Evolutionary conservation across 345 rosid species (phyloP), one percentile per base, ranked within the genome.

Genomic region (Euphorbia lathyris): DNA sequence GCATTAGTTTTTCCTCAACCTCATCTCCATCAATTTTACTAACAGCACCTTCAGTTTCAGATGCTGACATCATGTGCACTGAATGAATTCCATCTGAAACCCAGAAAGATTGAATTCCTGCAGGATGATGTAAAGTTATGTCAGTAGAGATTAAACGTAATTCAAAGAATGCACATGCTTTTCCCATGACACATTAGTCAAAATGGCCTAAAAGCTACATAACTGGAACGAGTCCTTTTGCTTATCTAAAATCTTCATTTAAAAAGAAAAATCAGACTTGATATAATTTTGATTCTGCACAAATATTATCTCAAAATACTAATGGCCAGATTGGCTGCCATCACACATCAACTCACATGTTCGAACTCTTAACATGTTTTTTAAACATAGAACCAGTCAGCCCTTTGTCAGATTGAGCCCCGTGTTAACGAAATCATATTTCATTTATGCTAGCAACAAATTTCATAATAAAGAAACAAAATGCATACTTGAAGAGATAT

Each of bases 31-130:
- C 82, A 57, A 61, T 81, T 80, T 83, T 85, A 53, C 74, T 74
- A 58, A 62, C 66, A 51, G 79, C 69, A 74, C 57, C 59, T 59
- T 82, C 89, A 34, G 51, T 60, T 68, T 85, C 90, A 40, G 80
- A 78, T 20, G 75, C 75, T 30, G 53, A 68, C 71, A 89, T 71
- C 69, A 75, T 68, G 56, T 86, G 88, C 80, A 89, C 77, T 5
- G 92, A 83, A 71, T 87, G 78, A 58, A 66, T 63, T 27, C 93
- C 92, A 76, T 91, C 96, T 3, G 87, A 79, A 48, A 89, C 64
- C 96, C 97, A 91, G 75, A 87, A 69, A 69, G 83, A 82, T 82
- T 84, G 89, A 4, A 70, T 69, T 77, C 85, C 96, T 91, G 80
- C 78, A 81, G 70, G 68, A 79, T 36, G 51, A 43, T n/a, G n/a